Evolutionary conservation across 169 alveolate genomes (phyloP).

Genomic region (Cardiosporidium cionae): DNA sequence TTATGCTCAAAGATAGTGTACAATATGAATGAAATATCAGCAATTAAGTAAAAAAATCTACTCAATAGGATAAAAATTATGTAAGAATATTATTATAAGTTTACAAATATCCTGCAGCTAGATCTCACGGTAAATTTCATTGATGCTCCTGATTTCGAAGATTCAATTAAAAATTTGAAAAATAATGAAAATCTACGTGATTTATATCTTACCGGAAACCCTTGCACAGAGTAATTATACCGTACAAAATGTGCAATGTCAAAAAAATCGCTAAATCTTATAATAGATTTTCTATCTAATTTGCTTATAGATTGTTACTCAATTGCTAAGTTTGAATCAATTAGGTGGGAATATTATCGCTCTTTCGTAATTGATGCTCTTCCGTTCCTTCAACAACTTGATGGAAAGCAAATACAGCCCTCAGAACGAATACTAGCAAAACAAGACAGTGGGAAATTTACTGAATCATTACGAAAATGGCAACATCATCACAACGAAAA

Average conservation of each 20-base stretch:
- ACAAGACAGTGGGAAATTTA: too few species aligned
- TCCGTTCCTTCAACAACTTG: neutral
- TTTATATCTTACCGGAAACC: conserved; percentile 82
- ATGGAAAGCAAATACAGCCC: neutral
- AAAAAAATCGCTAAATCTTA: too few species aligned
- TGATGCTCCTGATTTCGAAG: conserved; percentile 64
- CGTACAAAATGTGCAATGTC: neutral
- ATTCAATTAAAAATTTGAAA: conserved; percentile 41
- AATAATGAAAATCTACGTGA: conserved; percentile 51
- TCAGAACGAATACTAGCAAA: neutral
- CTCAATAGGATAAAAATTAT: too few species aligned
- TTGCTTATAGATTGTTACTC: too few species aligned
- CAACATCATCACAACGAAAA: too few species aligned
- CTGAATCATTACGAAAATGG: too few species aligned
- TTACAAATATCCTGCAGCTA: conserved; percentile 27
- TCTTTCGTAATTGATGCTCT: neutral
- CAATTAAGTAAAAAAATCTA: too few species aligned
- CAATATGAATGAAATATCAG: too few species aligned
- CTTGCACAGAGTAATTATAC: conserved; percentile 61
- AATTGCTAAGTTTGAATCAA: too few species aligned
- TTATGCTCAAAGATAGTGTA: too few species aligned
- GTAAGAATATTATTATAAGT: neutral
- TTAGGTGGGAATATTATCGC: neutral
- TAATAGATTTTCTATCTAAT: too few species aligned
- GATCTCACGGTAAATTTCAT: conserved; percentile 85